Conservation (phyloP, 2,329 filamentous ascomycete species). For the Xylaria sp. region DNA sequence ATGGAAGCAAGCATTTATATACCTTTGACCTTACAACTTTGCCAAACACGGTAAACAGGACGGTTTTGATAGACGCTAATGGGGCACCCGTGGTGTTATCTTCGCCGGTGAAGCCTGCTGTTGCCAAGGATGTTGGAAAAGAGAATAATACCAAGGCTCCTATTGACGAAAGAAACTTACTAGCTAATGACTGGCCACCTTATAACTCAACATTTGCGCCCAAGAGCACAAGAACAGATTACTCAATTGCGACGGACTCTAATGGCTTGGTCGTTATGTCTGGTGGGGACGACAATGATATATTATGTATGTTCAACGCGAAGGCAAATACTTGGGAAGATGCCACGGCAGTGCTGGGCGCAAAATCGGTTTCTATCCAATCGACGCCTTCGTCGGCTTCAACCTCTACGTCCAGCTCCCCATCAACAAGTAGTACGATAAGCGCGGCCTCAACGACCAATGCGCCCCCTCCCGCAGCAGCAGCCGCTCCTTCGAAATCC, state of each 20-base stretch:
- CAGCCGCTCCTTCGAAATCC: constrained; percentile 34
- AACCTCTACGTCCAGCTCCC: constrained; percentile 47
- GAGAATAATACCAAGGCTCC: not conserved
- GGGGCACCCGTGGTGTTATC: constrained; percentile 64
- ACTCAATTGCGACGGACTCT: constrained; percentile 74
- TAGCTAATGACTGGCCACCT: constrained; percentile 73
- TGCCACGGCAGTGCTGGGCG: constrained; percentile 68
- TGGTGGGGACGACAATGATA: constrained; percentile 74
- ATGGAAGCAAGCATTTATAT: constrained; percentile 81
- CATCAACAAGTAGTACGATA: constrained; percentile 37
- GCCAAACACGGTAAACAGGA: constrained; percentile 79
- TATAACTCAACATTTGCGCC: constrained; percentile 84
- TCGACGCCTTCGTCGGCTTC: constrained; percentile 47
- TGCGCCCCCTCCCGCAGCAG: constrained; percentile 39
- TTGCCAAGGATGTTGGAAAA: constrained; percentile 31
- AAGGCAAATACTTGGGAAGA: constrained; percentile 82
- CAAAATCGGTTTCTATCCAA: constrained; percentile 52
- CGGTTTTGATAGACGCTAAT: constrained; percentile 70
- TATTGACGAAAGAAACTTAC: constrained; percentile 57
- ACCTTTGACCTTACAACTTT: constrained; percentile 78
- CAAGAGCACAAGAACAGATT: constrained; percentile 70
- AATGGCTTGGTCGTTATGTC: constrained; percentile 78
- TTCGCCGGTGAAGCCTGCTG: constrained; percentile 52
- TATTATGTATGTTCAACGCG: constrained; percentile 81
- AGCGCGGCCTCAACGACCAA: constrained; percentile 22